Conservation (phyloP, 768 basidiomycete species). For the Sarcomyxa edulis region DNA sequence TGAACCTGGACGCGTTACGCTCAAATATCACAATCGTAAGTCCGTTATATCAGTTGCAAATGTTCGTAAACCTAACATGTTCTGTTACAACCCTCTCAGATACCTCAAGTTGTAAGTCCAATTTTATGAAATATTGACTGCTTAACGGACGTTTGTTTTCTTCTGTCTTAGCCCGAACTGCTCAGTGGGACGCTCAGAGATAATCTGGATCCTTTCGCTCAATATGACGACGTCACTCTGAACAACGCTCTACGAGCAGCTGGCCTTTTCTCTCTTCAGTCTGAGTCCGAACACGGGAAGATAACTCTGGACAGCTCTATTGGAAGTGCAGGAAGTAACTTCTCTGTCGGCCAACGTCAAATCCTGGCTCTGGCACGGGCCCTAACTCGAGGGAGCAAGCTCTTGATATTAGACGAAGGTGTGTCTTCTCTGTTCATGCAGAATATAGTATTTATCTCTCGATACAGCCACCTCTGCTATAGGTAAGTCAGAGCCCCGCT, state of each 20-base stretch:
- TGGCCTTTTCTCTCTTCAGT: conserved; percentile 10
- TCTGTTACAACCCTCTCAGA: too few species aligned
- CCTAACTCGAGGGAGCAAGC: conserved; percentile 40
- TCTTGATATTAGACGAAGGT: conserved; percentile 57
- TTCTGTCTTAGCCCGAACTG: conserved; percentile 6
- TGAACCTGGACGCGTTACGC: conserved; percentile 52
- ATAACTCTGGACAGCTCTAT: conserved; percentile 54
- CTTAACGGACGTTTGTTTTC: background rate
- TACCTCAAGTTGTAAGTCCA: conserved; percentile 34
- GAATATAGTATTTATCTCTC: background rate
- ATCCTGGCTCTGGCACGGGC: conserved; percentile 59
- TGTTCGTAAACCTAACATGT: background rate
- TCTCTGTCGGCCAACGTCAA: conserved; percentile 69
- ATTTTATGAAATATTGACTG: too few species aligned
- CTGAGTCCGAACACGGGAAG: conserved; percentile 16
- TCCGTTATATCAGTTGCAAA: conserved; percentile 22
- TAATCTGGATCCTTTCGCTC: conserved; percentile 9
- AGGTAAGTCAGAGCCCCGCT: background rate
- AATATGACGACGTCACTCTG: conserved; percentile 9
- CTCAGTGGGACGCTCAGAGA: conserved; percentile 8
- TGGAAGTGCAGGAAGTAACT: conserved; percentile 59
- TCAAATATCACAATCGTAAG: conserved; percentile 55
- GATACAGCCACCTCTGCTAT: conserved; percentile 10
- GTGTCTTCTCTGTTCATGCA: conserved; percentile 37
- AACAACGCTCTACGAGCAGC: conserved; percentile 8